These are phyloP conservation scores for Zasmidium citrigriseum DNA, from an alignment of 2,329 filamentous ascomycete genomes.

Conservation along the genomic window DNA sequence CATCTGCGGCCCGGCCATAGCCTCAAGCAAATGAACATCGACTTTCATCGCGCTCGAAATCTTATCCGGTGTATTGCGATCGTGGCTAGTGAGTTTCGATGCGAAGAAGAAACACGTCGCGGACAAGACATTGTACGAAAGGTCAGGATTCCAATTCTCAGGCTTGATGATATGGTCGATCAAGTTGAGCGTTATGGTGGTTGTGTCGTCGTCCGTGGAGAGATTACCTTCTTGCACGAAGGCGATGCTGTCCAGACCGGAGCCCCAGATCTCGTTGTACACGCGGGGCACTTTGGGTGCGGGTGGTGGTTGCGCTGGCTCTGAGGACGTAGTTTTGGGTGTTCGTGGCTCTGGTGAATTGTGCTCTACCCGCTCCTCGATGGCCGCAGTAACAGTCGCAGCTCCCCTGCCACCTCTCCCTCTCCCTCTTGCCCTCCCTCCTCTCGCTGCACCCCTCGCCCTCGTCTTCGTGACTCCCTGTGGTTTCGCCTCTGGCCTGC, in stretches of 20 bases:
- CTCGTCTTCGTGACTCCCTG: not conserved
- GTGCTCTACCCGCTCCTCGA: not conserved
- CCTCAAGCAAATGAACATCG: slow-evolving; percentile 4
- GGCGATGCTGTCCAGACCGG: slow-evolving; percentile 9
- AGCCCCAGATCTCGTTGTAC: slow-evolving; percentile 12
- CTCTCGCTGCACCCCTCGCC: not conserved
- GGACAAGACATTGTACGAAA: slow-evolving; percentile 18
- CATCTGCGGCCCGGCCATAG: not conserved
- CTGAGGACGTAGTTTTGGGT: not conserved
- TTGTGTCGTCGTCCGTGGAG: slow-evolving; percentile 11
- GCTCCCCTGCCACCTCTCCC: not conserved
- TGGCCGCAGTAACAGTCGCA: not conserved
- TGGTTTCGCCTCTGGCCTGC: not conserved
- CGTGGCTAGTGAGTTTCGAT: slow-evolving; percentile 10
- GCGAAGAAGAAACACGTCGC: slow-evolving; percentile 23
- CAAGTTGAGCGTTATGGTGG: slow-evolving; percentile 20
- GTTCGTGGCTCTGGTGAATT: not conserved
- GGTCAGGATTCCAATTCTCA: slow-evolving; percentile 17
- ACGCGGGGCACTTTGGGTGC: slow-evolving; percentile 11
- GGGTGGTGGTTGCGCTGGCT: not conserved
- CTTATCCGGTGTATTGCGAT: slow-evolving; percentile 5
- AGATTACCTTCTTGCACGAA: slow-evolving; percentile 17
- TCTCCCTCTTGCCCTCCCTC: not conserved
- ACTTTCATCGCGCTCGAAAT: slow-evolving; percentile 11
- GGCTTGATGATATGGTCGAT: slow-evolving; percentile 21